Conservation (phyloP, 306 rosid species). For the Cucurbita pepo region DNA sequence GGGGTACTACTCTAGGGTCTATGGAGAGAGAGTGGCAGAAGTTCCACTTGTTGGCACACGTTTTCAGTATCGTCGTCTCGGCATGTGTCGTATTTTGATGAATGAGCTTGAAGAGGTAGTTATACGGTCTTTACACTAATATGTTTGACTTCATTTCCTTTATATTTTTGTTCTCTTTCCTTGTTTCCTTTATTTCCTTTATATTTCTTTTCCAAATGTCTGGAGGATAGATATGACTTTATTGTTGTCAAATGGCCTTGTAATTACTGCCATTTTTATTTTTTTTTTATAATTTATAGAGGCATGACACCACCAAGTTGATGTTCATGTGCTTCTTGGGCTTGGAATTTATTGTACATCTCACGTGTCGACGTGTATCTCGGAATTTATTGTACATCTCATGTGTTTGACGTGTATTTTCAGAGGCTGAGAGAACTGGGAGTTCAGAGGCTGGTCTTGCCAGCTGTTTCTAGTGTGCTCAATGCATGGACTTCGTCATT, state of each 20-base stretch:
- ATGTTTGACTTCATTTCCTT: background rate
- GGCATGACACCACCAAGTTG: background rate
- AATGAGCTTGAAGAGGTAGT: constrained; percentile 73
- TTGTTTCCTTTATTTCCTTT: background rate
- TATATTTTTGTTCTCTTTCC: background rate
- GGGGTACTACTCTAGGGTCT: constrained; percentile 32
- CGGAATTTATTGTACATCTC: background rate
- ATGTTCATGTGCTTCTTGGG: background rate
- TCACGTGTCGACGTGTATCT: background rate
- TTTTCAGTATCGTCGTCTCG: constrained; percentile 58
- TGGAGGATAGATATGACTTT: background rate
- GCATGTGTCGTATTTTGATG: constrained; percentile 78
- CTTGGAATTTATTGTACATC: background rate
- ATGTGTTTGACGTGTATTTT: background rate
- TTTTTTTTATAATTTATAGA: background rate
- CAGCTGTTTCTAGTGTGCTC: constrained; percentile 59
- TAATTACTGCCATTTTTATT: background rate
- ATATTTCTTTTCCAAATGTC: background rate
- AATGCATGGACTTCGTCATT: constrained; percentile 67
- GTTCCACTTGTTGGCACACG: constrained; percentile 74
- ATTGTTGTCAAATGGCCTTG: background rate
- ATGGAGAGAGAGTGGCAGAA: constrained; percentile 75
- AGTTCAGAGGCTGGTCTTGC: constrained; percentile 74
- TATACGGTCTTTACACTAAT: background rate
- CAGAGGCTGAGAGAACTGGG: constrained; percentile 63